Conservation (phyloP, 1,139 yeast species). For the Yamadazyma atmosphaerica region DNA sequence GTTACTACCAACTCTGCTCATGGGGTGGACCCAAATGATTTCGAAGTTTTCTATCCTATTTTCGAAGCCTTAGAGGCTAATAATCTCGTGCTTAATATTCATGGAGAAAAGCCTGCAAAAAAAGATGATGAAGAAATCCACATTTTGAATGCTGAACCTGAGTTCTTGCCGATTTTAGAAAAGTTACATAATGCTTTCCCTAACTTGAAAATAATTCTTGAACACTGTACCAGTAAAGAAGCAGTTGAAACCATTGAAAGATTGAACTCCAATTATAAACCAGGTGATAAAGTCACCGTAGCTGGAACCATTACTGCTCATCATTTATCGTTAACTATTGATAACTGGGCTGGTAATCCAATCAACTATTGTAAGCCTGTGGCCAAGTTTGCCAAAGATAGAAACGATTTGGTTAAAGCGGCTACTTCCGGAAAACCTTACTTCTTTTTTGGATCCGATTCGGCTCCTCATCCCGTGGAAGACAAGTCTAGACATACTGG, state of each 20-base stretch:
- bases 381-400: constrained; percentile 87
- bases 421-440: constrained; percentile 91
- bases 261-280: constrained; percentile 56
- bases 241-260: constrained; percentile 77
- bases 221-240: constrained; percentile 91
- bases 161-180: constrained; percentile 85
- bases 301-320: constrained; percentile 97
- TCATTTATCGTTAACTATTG: constrained; percentile 84
- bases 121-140: constrained; percentile 58
- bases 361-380: constrained; percentile 96
- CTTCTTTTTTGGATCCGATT: constrained; percentile 95
- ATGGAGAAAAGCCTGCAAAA: constrained; percentile 90
- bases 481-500: constrained; percentile 75
- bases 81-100: constrained; percentile 77
- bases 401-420: constrained; percentile 76
- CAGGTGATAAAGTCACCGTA: constrained; percentile 53
- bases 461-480: constrained; percentile 91
- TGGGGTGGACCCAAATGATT: constrained; percentile 95
- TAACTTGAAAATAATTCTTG: constrained; percentile 79
- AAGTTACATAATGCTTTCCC: constrained; percentile 86
- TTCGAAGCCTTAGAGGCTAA: constrained; percentile 84
- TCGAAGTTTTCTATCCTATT: constrained; percentile 81
- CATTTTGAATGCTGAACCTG: constrained; percentile 90
- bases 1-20: constrained; percentile 92
- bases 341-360: constrained; percentile 96